Base-by-base conservation (phyloP, 306 rosid species). In the Castanopsis chinensis region DNA sequence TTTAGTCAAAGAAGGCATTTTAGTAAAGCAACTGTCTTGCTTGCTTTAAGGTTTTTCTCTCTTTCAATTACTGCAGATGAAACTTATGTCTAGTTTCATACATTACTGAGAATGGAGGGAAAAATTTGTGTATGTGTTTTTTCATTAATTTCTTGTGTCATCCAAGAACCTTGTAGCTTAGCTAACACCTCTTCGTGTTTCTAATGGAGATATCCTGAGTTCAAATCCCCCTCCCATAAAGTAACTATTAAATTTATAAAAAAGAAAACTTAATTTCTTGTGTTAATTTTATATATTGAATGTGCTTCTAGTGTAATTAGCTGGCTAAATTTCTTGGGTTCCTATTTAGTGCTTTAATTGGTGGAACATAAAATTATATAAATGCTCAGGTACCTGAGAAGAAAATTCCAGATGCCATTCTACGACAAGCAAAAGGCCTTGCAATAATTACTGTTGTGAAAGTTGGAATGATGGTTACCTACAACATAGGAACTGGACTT, bases 401-500 rank as follows among this genome's bases (percentile, higher is more conserved):
- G 87, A 82, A 91, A 76, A 96, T 96, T 84, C 99, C 99, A 20
- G 94, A 88, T 41, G 72, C 82, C 77, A 91, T 96, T 87, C 92
- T 96, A 21, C 82, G 93, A 76, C 92, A 89, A 80, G 99, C 98
- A 45, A 93, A 91, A 83, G 99, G 99, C 76, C 98, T 96, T 79
- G 99, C 99, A 69, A 91, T 96, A 80, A 86, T 93, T 76, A 93
- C 98, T 33, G 92, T 86, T 71, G 97, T 74, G 82, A 96, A 93
- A 87, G 96, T 91, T 21, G 99, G 99, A 79, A 88, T 89, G 54
- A 67, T 90, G 93, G 90, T 96, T 68, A 93, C 99, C 67, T 96
- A 96, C 77, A 89, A 93, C 77, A 81, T 96, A 71, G 99, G 99
- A 78, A 96, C 99, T 14, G 99, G 99, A 78, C 81, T 96, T 32